Conservation (phyloP, 305 asterid genomes). For the Fraxinus floribunda region DNA sequence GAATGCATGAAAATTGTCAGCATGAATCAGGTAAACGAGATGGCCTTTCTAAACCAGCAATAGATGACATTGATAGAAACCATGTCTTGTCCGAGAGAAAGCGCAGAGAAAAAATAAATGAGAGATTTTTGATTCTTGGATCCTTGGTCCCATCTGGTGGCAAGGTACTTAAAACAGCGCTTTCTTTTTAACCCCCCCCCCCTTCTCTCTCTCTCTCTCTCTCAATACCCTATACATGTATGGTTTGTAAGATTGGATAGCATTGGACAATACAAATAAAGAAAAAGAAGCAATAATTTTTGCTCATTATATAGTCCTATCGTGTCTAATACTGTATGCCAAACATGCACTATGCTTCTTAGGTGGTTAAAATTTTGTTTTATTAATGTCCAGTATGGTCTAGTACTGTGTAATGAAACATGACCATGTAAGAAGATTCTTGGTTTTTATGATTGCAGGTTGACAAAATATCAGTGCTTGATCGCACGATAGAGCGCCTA, state of each 20-base stretch:
- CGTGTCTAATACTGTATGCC: neutral
- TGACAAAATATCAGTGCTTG: constrained; percentile 82
- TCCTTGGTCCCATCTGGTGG: constrained; percentile 81
- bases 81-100: constrained; percentile 75
- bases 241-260: neutral
- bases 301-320: neutral
- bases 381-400: neutral
- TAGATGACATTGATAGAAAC: constrained; percentile 53
- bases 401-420: neutral
- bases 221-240: neutral
- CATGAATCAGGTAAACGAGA: constrained; percentile 36
- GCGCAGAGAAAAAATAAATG: constrained; percentile 68
- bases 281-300: neutral
- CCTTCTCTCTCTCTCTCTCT: too few species aligned
- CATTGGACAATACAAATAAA: neutral
- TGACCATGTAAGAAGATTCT: neutral
- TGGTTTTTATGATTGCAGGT: constrained; percentile 45
- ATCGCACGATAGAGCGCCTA: constrained; percentile 73
- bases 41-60: constrained; percentile 36
- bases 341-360: neutral
- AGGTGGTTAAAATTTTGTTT: neutral
- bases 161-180: constrained; percentile 51
- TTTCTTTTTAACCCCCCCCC: neutral
- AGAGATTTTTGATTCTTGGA: constrained; percentile 67
- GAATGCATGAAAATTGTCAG: constrained; percentile 44